Base-by-base conservation (phyloP, 371 early-diverging fungal species). In the Nematocida sp. region DNA sequence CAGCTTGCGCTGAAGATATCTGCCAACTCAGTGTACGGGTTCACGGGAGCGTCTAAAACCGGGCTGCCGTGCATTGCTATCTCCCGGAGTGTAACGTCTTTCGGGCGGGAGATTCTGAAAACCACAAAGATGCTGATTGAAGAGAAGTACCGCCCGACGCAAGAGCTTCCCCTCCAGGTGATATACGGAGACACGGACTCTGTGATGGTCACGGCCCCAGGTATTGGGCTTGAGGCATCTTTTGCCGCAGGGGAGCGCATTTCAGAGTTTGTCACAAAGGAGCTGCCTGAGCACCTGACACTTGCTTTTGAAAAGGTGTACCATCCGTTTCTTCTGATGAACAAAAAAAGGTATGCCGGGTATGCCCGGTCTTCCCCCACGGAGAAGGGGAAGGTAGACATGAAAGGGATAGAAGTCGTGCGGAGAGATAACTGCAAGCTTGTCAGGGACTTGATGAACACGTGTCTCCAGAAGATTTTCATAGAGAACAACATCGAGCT, bases 151-250 rank as follows among this genome's bases (percentile, higher is more conserved):
- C 19, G 29, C 32, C 13, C 21, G 0, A 49, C 37, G 0, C 19
- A 45, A 43, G 53, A 19, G 23, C 31, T 32, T n/a, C 23, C n/a
- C 7, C 27, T 70, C 0, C 82, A 86, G 36, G 96, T 99, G 52
- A 93, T 98, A 63, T 99, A 98, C 78, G 99, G 99, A 54, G 99
- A 99, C 82, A 99, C 98, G 0, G 98, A 99, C 85, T 97, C 98
- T 1, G 96, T 99, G 29, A 98, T 99, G 99, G 92, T 99, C 57
- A 92, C 93, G 62, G 95, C 96, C 86, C 91, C 91, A 31, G 88
- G 87, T 11, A 80, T 85, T 40, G 85, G 84, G 56, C 83, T 95
- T 23, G 87, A 84, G 27, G 89, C 91, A 92, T 94, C 74, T 8
- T 82, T 81, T 67, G 48, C 78, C 27, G 70, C 78, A 45, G 64